Percentiles rank a stretch among this genome's conserved stretches.
Evolutionary conservation across 192 early-diverging fungal species (phyloP).

Genomic region (Coemansia sp.): DNA sequence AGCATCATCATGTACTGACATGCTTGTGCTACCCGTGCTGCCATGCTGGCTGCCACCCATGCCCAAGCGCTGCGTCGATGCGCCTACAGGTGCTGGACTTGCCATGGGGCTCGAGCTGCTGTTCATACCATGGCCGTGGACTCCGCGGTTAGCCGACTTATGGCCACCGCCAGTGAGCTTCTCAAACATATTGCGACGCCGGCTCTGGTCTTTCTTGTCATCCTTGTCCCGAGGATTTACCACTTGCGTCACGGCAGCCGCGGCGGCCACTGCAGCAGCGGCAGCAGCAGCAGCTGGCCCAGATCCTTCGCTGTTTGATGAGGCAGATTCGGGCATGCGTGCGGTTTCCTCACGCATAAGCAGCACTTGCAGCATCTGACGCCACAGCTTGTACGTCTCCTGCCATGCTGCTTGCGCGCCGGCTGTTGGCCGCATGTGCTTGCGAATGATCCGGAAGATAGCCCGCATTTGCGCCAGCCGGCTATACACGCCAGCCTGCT

Average conservation of each 20-base stretch:
- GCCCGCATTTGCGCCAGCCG: slow-evolving; percentile 50
- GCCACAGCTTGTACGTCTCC: slow-evolving; percentile 55
- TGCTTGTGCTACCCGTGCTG: neutral
- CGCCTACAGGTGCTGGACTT: neutral
- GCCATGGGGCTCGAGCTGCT: neutral
- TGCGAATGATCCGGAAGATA: slow-evolving; percentile 51
- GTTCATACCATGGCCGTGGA: neutral
- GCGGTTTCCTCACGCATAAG: slow-evolving; percentile 51
- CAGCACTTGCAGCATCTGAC: slow-evolving; percentile 53
- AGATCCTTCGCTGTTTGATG: no score
- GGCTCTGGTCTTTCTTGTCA: slow-evolving; percentile 32
- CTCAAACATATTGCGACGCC: slow-evolving; percentile 49
- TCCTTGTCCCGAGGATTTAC: slow-evolving; percentile 14
- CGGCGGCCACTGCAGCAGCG: slow-evolving; percentile 2
- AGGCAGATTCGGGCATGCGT: slow-evolving; percentile 26
- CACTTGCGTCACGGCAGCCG: neutral
- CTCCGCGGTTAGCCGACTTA: slow-evolving; percentile 23
- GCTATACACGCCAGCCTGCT: slow-evolving; percentile 55
- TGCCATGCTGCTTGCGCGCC: slow-evolving; percentile 55
- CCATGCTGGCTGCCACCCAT: slow-evolving; percentile 8
- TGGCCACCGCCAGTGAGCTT: slow-evolving; percentile 44
- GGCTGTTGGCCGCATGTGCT: slow-evolving; percentile 51
- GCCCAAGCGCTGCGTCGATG: slow-evolving; percentile 5
- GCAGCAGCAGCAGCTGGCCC: neutral
- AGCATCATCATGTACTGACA: slow-evolving; percentile 14